A percentile compares a stretch with the other conserved stretches of the same genome.
Conservation (phyloP, 2,329 filamentous ascomycete genomes). For the Tolypocladium nubicola region DNA sequence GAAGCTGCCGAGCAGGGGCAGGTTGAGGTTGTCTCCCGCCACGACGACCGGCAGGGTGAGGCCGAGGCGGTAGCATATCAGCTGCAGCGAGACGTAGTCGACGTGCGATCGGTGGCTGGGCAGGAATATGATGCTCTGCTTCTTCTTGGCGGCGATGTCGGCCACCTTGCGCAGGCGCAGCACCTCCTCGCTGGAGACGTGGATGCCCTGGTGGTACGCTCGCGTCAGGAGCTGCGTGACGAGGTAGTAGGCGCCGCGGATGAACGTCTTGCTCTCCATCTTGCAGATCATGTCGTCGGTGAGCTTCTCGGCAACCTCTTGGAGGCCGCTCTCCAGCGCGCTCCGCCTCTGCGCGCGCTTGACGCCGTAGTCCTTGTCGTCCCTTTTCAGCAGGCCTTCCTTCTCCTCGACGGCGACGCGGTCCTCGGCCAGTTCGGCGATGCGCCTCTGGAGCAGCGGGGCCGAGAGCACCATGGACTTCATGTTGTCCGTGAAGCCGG, state of each 20-base stretch:
- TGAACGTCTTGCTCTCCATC: conserved; percentile 90
- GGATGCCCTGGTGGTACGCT: conserved; percentile 94
- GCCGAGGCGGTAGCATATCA: conserved; percentile 91
- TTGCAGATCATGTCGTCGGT: conserved; percentile 98
- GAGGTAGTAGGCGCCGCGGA: conserved; percentile 84
- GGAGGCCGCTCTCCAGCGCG: conserved; percentile 62
- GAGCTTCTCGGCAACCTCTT: conserved; percentile 75
- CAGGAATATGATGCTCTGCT: conserved; percentile 91
- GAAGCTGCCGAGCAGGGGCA: conserved; percentile 81
- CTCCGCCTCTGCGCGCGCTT: conserved; percentile 44
- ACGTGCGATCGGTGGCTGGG: conserved; percentile 93
- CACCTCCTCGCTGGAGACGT: conserved; percentile 92
- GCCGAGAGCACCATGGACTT: conserved; percentile 67
- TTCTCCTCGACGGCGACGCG: conserved; percentile 66
- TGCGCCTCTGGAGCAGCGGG: conserved; percentile 62
- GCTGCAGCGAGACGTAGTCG: conserved; percentile 88
- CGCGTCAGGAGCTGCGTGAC: conserved; percentile 78
- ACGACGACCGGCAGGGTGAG: conserved; percentile 85
- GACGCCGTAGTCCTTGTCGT: conserved; percentile 40
- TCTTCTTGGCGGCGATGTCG: conserved; percentile 70
- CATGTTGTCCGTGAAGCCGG: conserved; percentile 87
- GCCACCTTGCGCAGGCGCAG: conserved; percentile 72
- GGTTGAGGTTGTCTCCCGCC: conserved; percentile 91
- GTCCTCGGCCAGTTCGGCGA: conserved; percentile 64
- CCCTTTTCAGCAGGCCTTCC: conserved; percentile 54